These are phyloP conservation scores for Tubosaeta sp. DNA, from an alignment of 768 basidiomycete genomes.

Conservation along the genomic window DNA sequence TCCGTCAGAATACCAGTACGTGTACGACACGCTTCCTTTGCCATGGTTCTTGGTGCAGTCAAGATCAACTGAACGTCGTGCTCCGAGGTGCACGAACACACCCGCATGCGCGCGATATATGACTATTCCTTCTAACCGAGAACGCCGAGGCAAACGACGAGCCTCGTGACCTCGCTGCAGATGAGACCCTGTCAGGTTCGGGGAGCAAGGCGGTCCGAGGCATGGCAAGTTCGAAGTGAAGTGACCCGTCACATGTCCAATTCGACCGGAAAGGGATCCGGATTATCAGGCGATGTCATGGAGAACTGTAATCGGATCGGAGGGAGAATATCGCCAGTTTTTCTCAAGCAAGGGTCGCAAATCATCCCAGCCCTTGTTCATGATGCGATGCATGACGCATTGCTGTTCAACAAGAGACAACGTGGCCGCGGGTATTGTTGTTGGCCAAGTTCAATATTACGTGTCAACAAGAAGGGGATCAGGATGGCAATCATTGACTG, in stretches of 20 bases:
- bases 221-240: no score
- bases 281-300: not conserved
- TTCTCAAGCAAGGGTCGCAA: not conserved
- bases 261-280: not conserved
- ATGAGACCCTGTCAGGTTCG: not conserved
- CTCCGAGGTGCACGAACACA: not conserved
- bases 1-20: not conserved
- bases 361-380: not conserved
- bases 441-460: constrained; percentile 3
- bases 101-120: not conserved
- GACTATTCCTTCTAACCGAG: not conserved
- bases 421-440: not conserved
- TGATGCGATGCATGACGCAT: not conserved
- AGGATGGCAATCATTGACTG: constrained; percentile 5
- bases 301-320: not conserved
- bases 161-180: not conserved
- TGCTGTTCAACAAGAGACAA: not conserved
- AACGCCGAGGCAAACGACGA: not conserved
- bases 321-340: not conserved
- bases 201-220: not conserved
- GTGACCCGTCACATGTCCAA: no score
- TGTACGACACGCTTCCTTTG: not conserved
- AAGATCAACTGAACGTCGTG: not conserved
- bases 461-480: constrained; percentile 1
- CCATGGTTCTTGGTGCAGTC: not conserved